These are phyloP conservation scores for Odonthalia washingtoniensis DNA, from an alignment of 31 red algal genomes.

Conservation along the genomic window DNA sequence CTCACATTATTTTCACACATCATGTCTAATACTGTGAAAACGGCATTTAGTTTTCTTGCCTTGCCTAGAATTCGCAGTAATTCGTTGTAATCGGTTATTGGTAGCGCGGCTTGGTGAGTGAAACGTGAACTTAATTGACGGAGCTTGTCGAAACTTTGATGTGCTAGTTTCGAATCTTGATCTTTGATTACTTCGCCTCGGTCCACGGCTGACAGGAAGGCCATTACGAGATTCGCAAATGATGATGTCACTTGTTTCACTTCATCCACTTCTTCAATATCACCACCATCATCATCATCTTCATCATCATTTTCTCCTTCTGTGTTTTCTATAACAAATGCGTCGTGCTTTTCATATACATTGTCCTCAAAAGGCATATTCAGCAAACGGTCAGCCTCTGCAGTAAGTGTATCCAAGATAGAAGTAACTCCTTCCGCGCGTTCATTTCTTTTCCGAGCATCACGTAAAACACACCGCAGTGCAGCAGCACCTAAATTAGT, in stretches of 20 bases:
- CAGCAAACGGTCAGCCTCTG: no score
- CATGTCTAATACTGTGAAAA: constrained; percentile 81
- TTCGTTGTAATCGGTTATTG: constrained; percentile 47
- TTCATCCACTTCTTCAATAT: no score
- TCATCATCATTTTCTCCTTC: no score
- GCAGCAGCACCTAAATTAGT: not conserved
- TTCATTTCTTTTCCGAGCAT: not conserved
- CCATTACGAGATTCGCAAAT: not conserved
- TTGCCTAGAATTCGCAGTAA: constrained; percentile 82
- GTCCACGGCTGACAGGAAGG: not conserved
- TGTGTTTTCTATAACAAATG: no score
- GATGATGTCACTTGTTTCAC: not conserved
- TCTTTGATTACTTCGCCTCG: not conserved
- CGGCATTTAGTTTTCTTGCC: constrained; percentile 47
- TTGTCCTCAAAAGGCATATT: no score
- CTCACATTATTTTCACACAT: constrained; percentile 49
- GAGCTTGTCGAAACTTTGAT: not conserved
- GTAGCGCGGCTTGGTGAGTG: constrained; percentile 23
- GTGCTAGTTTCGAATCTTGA: not conserved
- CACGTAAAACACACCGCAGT: not conserved
- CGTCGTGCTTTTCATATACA: no score
- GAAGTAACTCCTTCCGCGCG: not conserved
- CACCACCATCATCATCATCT: no score
- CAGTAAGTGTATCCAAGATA: not conserved
- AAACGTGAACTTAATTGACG: not conserved